phyloP scores from a whole-genome alignment of 2,329 filamentous ascomycete genomes.

The Calycina herbarum region DNA sequence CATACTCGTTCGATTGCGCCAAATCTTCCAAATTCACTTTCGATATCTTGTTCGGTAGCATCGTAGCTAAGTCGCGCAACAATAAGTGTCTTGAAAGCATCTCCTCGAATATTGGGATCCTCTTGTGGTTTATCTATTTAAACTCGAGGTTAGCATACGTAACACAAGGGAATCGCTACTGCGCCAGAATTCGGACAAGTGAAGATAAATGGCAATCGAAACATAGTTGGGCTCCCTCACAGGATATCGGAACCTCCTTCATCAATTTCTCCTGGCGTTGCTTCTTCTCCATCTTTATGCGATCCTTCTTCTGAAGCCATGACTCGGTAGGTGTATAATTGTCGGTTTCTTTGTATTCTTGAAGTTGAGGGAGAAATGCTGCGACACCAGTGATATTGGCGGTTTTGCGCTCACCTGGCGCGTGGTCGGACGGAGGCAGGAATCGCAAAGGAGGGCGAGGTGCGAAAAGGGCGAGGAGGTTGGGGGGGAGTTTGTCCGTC shows the following conservation, averaged over 20 bases:
- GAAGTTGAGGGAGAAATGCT: slow-evolving; percentile 69
- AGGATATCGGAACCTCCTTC: slow-evolving; percentile 34
- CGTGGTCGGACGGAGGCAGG: slow-evolving; percentile 78
- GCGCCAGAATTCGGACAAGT: slow-evolving; percentile 28
- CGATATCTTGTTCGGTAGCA: slow-evolving; percentile 83
- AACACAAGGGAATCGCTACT: slow-evolving; percentile 13
- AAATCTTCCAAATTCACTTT: slow-evolving; percentile 90
- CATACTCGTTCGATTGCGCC: slow-evolving; percentile 89
- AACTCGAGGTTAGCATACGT: slow-evolving; percentile 25
- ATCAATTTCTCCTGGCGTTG: slow-evolving; percentile 57
- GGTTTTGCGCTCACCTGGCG: slow-evolving; percentile 79
- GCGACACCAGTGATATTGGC: slow-evolving; percentile 72
- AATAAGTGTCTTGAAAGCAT: slow-evolving; percentile 94
- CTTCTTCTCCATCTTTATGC: slow-evolving; percentile 79
- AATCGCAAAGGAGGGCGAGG: slow-evolving; percentile 90
- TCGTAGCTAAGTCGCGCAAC: slow-evolving; percentile 89
- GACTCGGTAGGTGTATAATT: slow-evolving; percentile 83
- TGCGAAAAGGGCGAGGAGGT: slow-evolving; percentile 91
- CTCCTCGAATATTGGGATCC: slow-evolving; percentile 86
- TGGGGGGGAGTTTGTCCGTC: slow-evolving; percentile 95
- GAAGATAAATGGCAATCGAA: slow-evolving; percentile 31
- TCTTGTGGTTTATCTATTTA: slow-evolving; percentile 73
- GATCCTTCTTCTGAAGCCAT: slow-evolving; percentile 85
- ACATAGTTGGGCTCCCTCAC: slow-evolving; percentile 35
- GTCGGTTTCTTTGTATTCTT: slow-evolving; percentile 76